These are phyloP conservation scores for Trichosporon sp. DNA, from an alignment of 1,284 basidiomycete species.

Conservation along the genomic window DNA sequence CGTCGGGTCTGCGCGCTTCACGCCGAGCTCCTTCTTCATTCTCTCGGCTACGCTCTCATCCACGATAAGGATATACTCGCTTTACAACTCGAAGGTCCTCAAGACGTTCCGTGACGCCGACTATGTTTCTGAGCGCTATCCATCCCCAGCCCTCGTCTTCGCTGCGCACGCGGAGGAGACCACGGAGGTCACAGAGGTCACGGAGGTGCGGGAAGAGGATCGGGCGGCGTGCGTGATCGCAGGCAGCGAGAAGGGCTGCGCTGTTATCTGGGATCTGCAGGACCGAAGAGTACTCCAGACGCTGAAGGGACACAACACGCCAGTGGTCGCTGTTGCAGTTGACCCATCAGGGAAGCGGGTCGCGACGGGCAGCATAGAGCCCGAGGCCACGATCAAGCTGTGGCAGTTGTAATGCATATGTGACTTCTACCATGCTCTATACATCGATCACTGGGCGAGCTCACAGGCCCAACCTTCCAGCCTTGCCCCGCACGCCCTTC, in stretches of 20 bases:
- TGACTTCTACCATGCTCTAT: not conserved
- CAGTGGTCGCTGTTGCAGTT: slow-evolving; percentile 53
- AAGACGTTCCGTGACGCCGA: slow-evolving; percentile 68
- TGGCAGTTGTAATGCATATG: slow-evolving; percentile 19
- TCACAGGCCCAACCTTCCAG: slow-evolving; percentile 36
- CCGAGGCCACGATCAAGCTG: slow-evolving; percentile 27
- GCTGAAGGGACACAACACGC: slow-evolving; percentile 61
- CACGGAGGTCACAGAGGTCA: too few species aligned
- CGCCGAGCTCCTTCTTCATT: slow-evolving; percentile 86
- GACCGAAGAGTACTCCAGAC: slow-evolving; percentile 72
- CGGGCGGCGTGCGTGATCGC: slow-evolving; percentile 66
- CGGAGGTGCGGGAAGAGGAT: not conserved
- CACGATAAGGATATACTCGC: slow-evolving; percentile 90
- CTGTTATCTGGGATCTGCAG: slow-evolving; percentile 91
- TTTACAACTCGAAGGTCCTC: slow-evolving; percentile 84
- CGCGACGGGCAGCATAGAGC: slow-evolving; percentile 32
- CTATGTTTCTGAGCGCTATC: slow-evolving; percentile 42
- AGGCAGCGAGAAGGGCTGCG: slow-evolving; percentile 85
- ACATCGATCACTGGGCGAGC: not conserved
- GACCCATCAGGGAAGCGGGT: slow-evolving; percentile 28
- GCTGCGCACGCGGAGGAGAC: slow-evolving; percentile 20
- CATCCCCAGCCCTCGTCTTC: slow-evolving; percentile 45
- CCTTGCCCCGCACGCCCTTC: slow-evolving; percentile 49
- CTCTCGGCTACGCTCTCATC: slow-evolving; percentile 89
- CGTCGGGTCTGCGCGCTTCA: slow-evolving; percentile 72